These are phyloP conservation scores for Trypanosoma lewisi DNA, from an alignment of 208 protist species.

Conservation along the genomic window DNA sequence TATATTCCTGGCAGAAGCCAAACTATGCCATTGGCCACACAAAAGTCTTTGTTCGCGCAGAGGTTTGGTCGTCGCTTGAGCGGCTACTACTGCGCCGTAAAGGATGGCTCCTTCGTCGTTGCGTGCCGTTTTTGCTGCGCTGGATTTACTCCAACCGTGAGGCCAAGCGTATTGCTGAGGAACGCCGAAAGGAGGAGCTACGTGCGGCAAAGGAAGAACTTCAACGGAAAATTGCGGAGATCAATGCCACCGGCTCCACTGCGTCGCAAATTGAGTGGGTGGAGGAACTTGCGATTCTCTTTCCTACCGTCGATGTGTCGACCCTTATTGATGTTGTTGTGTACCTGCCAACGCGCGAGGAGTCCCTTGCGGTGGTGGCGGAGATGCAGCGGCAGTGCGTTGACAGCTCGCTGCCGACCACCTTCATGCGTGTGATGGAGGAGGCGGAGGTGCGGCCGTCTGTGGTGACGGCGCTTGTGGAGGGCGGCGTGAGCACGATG, in stretches of 20 bases:
- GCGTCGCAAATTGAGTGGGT: conserved; percentile 50
- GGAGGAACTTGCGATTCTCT: conserved; percentile 57
- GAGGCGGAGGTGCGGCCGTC: conserved; percentile 44
- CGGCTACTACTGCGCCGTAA: conserved; percentile 68
- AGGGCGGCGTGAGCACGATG: conserved; percentile 57
- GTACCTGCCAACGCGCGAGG: conserved; percentile 45
- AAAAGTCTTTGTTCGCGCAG: conserved; percentile 86
- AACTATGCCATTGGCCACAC: conserved; percentile 84
- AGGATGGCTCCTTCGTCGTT: conserved; percentile 56
- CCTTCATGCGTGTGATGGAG: conserved; percentile 63
- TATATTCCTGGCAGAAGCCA: conserved; percentile 60
- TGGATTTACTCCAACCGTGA: conserved; percentile 70
- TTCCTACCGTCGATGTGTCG: conserved; percentile 55
- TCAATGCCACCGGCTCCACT: conserved; percentile 36
- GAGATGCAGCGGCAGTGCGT: conserved; percentile 68
- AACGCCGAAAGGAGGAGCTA: conserved; percentile 52
- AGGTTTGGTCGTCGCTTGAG: conserved; percentile 84
- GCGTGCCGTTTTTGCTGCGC: conserved; percentile 57
- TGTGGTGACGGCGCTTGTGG: conserved; percentile 50
- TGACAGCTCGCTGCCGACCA: conserved; percentile 39
- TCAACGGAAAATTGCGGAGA: conserved; percentile 45
- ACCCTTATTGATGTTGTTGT: conserved; percentile 62
- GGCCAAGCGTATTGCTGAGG: conserved; percentile 63
- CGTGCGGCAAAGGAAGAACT: conserved; percentile 45
- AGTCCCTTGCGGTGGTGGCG: conserved; percentile 45